Conservation (phyloP, 2,329 filamentous ascomycete genomes). For the Microdochium nivale region DNA sequence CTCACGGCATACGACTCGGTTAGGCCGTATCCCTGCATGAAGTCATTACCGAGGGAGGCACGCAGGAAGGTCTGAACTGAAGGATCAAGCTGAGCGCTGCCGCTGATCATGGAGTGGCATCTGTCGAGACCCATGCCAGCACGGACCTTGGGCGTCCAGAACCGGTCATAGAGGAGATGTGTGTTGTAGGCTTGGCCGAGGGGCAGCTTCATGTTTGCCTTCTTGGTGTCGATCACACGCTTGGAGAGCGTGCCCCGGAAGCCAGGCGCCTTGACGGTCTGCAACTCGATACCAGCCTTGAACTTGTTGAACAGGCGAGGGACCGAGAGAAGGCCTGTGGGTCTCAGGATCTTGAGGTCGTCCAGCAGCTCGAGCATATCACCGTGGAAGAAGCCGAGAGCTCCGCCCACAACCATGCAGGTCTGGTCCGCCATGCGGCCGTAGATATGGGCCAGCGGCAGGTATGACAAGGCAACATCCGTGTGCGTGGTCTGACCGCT, state of each 20-base stretch:
- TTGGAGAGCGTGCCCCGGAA: constrained; percentile 74
- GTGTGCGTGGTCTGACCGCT: constrained; percentile 37
- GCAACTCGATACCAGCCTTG: constrained; percentile 69
- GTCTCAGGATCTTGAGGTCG: constrained; percentile 79
- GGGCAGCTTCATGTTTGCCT: constrained; percentile 65
- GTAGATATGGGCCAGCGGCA: constrained; percentile 92
- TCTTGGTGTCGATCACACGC: constrained; percentile 71
- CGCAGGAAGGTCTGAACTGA: constrained; percentile 83
- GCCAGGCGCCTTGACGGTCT: constrained; percentile 71
- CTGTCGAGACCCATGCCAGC: constrained; percentile 75
- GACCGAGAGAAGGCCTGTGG: constrained; percentile 78
- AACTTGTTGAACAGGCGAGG: constrained; percentile 90
- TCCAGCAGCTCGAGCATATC: constrained; percentile 81
- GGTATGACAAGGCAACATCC: constrained; percentile 73
- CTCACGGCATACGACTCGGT: constrained; percentile 85
- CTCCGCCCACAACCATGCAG: constrained; percentile 60
- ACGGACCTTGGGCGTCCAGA: constrained; percentile 85
- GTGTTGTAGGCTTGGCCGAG: constrained; percentile 68
- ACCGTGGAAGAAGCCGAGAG: constrained; percentile 89
- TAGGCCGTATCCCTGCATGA: constrained; percentile 84
- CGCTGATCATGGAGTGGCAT: constrained; percentile 67
- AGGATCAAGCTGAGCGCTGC: constrained; percentile 85
- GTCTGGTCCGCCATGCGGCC: constrained; percentile 76
- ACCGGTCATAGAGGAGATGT: constrained; percentile 71
- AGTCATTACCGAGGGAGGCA: constrained; percentile 68